Evolutionary conservation across 768 basidiomycete species (phyloP), one percentile per base, ranked within the genome.

Genomic region (Trametes cingulata): DNA sequence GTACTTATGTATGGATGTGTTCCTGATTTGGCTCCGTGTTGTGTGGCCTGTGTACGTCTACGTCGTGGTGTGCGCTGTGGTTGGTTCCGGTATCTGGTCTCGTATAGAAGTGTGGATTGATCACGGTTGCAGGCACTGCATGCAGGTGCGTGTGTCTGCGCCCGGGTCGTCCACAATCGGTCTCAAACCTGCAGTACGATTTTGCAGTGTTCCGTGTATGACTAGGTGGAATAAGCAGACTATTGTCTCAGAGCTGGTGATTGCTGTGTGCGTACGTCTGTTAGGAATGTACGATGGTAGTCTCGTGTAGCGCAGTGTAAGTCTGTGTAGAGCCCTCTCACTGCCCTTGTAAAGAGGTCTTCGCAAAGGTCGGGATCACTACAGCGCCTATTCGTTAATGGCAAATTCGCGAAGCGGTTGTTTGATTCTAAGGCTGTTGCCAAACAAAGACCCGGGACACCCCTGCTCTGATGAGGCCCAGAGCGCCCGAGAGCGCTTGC

Each of bases 361-460:
- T 5, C 6, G 4, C 6, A 10, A 33, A 33, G 29, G 29, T 10
- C 29, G 10, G 29, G n/a, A n/a, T n/a, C n/a, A 33, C 29, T 33
- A 4, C 29, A 10, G 29, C 29, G 45, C 46, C 25, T 15, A 8
- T 48, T 12, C 27, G 24, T 19, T 14, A 15, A n/a, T 27, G 33
- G 25, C 29, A 36, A 29, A 20, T 51, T 47, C 36, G 59, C 29
- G 56, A 61, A 58, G 65, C 62, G 65, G 61, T 67, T 68, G 67
- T 68, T 68, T 68, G 53, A 27, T 60, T 55, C 62, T 10, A 42
- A 68, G 48, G 67, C 65, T 60, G 47, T 55, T 46, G 67, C 60
- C 65, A 66, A 68, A 68, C 65, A 63, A 58, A 59, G 60, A 66
- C 58, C 56, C 49, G 19, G 60, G 53, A 55, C 62, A 61, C 61